Evolutionary conservation across 805 yeast species (phyloP).

Genomic region (Saccharomycopsis sp.): DNA sequence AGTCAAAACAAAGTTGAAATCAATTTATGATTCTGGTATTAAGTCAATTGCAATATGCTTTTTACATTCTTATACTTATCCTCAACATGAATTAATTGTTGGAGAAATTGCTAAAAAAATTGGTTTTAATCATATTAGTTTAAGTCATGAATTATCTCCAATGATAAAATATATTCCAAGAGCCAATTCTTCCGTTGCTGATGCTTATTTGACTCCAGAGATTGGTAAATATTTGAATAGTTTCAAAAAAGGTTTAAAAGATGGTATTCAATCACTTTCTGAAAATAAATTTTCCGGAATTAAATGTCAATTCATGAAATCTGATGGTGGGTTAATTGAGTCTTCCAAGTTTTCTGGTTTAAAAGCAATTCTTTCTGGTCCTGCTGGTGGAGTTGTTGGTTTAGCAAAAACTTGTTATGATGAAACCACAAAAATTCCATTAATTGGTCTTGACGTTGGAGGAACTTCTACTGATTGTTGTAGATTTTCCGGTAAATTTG

Average conservation of each 20-base stretch:
- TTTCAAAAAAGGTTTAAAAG: slow-evolving; percentile 50
- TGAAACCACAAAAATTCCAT: slow-evolving; percentile 41
- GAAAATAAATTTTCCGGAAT: slow-evolving; percentile 34
- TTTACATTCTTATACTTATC: slow-evolving; percentile 64
- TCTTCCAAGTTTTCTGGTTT: slow-evolving; percentile 79
- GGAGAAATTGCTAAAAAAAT: slow-evolving; percentile 50
- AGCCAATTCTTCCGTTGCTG: slow-evolving; percentile 70
- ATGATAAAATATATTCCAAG: slow-evolving; percentile 71
- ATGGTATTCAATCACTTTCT: slow-evolving; percentile 32
- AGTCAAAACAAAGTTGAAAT: slow-evolving; percentile 31
- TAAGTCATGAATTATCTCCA: slow-evolving; percentile 62
- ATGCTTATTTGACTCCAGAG: slow-evolving; percentile 76
- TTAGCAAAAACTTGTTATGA: slow-evolving; percentile 74
- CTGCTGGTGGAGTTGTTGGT: slow-evolving; percentile 98
- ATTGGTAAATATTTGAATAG: slow-evolving; percentile 52
- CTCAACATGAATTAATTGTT: slow-evolving; percentile 53
- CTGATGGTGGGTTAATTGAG: slow-evolving; percentile 90
- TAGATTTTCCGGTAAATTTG: slow-evolving; percentile 59
- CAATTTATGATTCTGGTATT: slow-evolving; percentile 46
- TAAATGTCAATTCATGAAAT: slow-evolving; percentile 80
- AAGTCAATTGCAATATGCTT: slow-evolving; percentile 63
- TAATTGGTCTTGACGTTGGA: slow-evolving; percentile 84
- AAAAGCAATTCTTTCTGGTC: slow-evolving; percentile 84
- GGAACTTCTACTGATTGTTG: slow-evolving; percentile 86
- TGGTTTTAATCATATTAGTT: slow-evolving; percentile 61